Base-by-base conservation (phyloP, 2,329 filamentous ascomycete species). In the Cercospora beticola region DNA sequence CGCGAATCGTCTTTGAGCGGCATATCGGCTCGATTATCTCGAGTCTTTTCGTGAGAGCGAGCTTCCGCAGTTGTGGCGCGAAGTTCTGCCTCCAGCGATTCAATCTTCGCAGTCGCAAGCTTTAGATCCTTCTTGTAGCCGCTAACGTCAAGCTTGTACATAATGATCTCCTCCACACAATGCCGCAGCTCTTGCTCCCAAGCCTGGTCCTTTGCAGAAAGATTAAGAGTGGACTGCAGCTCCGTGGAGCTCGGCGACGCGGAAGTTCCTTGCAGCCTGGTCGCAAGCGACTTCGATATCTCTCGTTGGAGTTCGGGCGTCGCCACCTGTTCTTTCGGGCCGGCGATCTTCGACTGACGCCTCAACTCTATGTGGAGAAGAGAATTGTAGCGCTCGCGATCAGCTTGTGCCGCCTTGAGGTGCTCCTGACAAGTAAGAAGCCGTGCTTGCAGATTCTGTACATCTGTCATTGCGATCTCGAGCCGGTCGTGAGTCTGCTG, bases 131-230 rank as follows among this genome's bases (percentile, higher is more conserved):
- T 78, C 70, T 81, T 83, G 75, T 83, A 85, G 16, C 81, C 81
- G 62, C 79, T 80, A 63, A 83, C 78, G 63, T 85, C 83, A 31
- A 84, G 78, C 72, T 84, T 84, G 76, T 83, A 84, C 61, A 82
- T 78, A 26, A 84, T 80, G 64, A 83, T 83, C 59, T 85, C 83
- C n/a, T 80, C 74, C 36, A 84, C 76, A 57, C 71, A 76, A 40
- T 75, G 68, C 58, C 75, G 62, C 7, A 76, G 60, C 54, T 76
- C 73, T 52, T 68, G 66, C 64, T 76, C 74, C 61, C 84, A 70
- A 16, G 61, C 26, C 21, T 57, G 49, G 36, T n/a, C 30, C n/a
- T 62, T 56, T 31, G 43, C 65, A 56, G 49, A 56, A n/a, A n/a
- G 14, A n/a, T 3, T 28, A 0, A 5, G 10, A 10, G 21, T 16